Percentiles rank a stretch among this genome's conserved stretches.
These are phyloP conservation scores for Mucor racemosus DNA, from an alignment of 371 early-diverging fungal genomes.

Conservation along the genomic window DNA sequence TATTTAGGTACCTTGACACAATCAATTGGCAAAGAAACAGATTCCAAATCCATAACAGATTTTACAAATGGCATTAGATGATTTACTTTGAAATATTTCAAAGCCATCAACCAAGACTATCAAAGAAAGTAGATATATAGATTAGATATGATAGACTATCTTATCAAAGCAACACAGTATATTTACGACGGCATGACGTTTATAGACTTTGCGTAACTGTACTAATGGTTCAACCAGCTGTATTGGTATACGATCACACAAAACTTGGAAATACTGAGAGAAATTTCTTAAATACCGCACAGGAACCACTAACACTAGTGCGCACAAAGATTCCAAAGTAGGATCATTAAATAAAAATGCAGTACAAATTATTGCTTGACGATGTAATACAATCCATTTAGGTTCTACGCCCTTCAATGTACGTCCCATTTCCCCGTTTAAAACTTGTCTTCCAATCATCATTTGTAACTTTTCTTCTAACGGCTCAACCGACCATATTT, in stretches of 20 bases:
- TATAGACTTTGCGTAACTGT: slow-evolving; percentile 32
- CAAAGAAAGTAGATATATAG: not conserved
- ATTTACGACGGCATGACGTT: slow-evolving; percentile 32
- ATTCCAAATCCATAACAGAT: slow-evolving; percentile 64
- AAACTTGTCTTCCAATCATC: slow-evolving; percentile 59
- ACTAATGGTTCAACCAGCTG: slow-evolving; percentile 51
- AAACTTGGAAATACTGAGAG: slow-evolving; percentile 54
- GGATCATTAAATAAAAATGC: slow-evolving; percentile 49
- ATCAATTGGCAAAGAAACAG: slow-evolving; percentile 61
- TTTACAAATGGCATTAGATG: slow-evolving; percentile 60
- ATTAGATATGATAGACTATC: not conserved
- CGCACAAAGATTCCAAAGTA: slow-evolving; percentile 33
- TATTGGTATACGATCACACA: slow-evolving; percentile 58
- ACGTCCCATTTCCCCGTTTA: slow-evolving; percentile 64
- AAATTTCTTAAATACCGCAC: slow-evolving; percentile 58
- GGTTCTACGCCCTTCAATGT: slow-evolving; percentile 46
- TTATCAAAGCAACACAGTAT: not conserved
- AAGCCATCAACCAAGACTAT: slow-evolving; percentile 48
- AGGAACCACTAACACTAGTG: slow-evolving; percentile 60
- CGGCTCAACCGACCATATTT: slow-evolving; percentile 47
- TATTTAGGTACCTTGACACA: slow-evolving; percentile 49
- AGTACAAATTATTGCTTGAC: slow-evolving; percentile 47
- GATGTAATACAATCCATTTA: slow-evolving; percentile 62
- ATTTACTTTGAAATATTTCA: slow-evolving; percentile 53
- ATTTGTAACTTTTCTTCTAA: slow-evolving; percentile 36